Evolutionary conservation across 2,329 filamentous ascomycete genomes (phyloP), one percentile per base, ranked within the genome.

Genomic region (Dothiorella sarmentorum): DNA sequence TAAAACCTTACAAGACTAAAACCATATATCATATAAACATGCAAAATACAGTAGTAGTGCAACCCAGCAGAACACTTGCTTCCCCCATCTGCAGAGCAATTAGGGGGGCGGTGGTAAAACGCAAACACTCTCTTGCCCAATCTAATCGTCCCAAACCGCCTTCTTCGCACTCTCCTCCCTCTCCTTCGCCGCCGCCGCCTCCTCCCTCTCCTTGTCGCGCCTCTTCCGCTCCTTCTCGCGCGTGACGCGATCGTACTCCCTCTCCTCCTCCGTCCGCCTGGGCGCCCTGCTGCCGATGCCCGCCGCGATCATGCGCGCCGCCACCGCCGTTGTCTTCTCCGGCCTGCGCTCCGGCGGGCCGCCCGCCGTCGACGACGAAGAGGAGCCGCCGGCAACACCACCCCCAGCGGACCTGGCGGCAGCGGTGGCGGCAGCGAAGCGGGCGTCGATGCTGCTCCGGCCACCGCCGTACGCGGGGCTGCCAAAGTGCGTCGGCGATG

Each of bases 281-380:
- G 91, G 90, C 31, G 87, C 85, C 68, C 86, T 85, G 57, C 97
- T 83, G 0, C 94, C 94, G 64, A 97, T 76, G 0, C 90, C 91
- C 3, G 89, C 89, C 0, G 91, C 91, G 71, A 99, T 97, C 83
- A 99, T 82, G 60, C 94, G 81, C 62, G 89, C 84, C 4, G 94
- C 94, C 37, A 96, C 91, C 0, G 91, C 90, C 61, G 95, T 95
- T 62, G 92, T 95, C 79, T 96, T 99, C 75, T 96, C 92, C 0
- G 91, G 93, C 37, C 89, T 78, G 66, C 66, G 65, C 13, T 67
- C 68, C 27, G 67, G 63, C n/a, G n/a, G n/a, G n/a, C n/a, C n/a
- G n/a, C n/a, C n/a, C n/a, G n/a, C n/a, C n/a, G n/a, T n/a, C n/a
- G n/a, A n/a, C n/a, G n/a, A n/a, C n/a, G n/a, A n/a, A n/a, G n/a